These are phyloP conservation scores for Sarocladiaceae sp. DNA, from an alignment of 2,329 filamentous ascomycete genomes.

Conservation along the genomic window DNA sequence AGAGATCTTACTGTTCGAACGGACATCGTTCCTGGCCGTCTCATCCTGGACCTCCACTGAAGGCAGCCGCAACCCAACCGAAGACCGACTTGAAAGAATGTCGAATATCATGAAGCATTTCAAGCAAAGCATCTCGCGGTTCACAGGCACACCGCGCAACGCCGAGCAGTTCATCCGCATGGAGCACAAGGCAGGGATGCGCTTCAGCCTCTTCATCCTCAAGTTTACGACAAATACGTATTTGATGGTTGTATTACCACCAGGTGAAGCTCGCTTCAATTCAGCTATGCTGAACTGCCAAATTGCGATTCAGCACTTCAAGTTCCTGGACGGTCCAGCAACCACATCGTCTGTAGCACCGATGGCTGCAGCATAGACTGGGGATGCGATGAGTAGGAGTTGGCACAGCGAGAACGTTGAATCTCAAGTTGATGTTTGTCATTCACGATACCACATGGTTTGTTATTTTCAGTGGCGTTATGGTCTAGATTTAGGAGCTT, in stretches of 20 bases:
- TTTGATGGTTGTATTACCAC: constrained; percentile 85
- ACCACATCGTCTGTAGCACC: constrained; percentile 4
- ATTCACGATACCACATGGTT: constrained; percentile 12
- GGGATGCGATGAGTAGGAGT: background rate
- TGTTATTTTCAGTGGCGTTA: background rate
- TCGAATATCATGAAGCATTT: constrained; percentile 98
- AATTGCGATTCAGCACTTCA: constrained; percentile 79
- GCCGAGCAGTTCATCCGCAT: constrained; percentile 78
- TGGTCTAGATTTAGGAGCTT: background rate
- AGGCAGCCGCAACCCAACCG: constrained; percentile 77
- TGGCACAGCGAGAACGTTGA: too few species aligned
- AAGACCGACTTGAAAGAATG: constrained; percentile 88
- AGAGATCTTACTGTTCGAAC: constrained; percentile 91
- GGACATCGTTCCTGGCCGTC: constrained; percentile 94
- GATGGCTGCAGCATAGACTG: background rate
- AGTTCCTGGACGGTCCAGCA: constrained; percentile 52
- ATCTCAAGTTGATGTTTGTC: constrained; percentile 8
- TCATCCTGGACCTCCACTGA: constrained; percentile 78
- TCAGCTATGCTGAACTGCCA: constrained; percentile 85
- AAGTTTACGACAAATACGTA: constrained; percentile 98
- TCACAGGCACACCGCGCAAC: constrained; percentile 75
- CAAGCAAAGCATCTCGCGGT: constrained; percentile 77
- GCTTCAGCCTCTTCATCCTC: constrained; percentile 91
- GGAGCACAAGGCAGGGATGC: constrained; percentile 70
- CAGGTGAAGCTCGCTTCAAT: constrained; percentile 88